These are phyloP conservation scores for Leccinum solheimii DNA, from an alignment of 1,284 basidiomycete species.

Conservation along the genomic window DNA sequence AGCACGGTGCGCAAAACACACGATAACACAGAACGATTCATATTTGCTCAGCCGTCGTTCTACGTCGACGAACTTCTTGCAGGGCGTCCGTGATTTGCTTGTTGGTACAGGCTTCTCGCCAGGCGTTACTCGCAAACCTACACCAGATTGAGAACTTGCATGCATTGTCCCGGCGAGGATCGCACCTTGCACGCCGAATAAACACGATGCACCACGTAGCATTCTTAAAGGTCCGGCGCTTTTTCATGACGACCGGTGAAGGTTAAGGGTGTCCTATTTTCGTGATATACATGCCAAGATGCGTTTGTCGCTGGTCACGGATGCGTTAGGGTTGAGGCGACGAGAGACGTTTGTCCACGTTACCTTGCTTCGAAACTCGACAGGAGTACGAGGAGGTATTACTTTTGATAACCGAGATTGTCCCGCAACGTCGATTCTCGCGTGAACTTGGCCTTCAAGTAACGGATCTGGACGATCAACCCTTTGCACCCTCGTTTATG, in stretches of 20 bases:
- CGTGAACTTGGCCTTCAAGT: constrained; percentile 89
- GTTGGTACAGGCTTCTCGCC: constrained; percentile 60
- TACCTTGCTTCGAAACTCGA: constrained; percentile 74
- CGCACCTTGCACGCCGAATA: constrained; percentile 66
- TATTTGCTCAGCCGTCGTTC: constrained; percentile 32
- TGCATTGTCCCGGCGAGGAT: constrained; percentile 20
- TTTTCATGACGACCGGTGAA: constrained; percentile 40
- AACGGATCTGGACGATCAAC: constrained; percentile 83
- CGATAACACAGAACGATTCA: constrained; percentile 12
- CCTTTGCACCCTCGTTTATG: constrained; percentile 89
- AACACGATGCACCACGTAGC: constrained; percentile 65
- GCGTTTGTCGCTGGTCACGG: constrained; percentile 62
- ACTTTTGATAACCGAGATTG: constrained; percentile 85
- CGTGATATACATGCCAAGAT: constrained; percentile 77
- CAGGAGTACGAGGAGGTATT: constrained; percentile 69
- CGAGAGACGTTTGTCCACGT: constrained; percentile 19
- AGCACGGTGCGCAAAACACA: constrained; percentile 4
- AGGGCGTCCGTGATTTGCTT: constrained; percentile 66
- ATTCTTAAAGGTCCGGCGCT: constrained; percentile 54
- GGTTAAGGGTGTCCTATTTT: constrained; percentile 56
- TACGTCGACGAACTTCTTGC: constrained; percentile 63
- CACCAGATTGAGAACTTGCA: constrained; percentile 12
- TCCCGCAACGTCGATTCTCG: constrained; percentile 83
- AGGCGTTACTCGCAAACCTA: constrained; percentile 59
- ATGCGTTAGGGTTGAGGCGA: constrained; percentile 4